These are phyloP conservation scores for Thymus quinquecostatus DNA, from an alignment of 257 asterid species.

Conservation along the genomic window DNA sequence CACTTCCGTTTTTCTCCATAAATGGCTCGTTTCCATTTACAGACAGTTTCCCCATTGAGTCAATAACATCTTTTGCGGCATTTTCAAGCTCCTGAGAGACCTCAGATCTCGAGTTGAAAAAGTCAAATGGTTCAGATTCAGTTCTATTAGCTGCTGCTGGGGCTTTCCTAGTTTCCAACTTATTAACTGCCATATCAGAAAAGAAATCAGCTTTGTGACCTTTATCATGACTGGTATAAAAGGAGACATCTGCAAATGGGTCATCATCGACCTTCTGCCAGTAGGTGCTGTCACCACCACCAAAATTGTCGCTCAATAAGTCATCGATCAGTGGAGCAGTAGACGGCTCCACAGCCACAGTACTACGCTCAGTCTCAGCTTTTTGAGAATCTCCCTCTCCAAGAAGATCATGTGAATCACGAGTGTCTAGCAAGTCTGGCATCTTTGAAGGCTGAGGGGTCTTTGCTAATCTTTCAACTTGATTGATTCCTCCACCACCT, in stretches of 20 bases:
- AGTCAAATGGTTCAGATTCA: slow-evolving; percentile 64
- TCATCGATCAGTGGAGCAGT: slow-evolving; percentile 69
- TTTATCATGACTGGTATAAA: slow-evolving; percentile 55
- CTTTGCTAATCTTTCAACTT: slow-evolving; percentile 42
- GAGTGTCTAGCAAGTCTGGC: slow-evolving; percentile 91
- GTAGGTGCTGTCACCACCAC: slow-evolving; percentile 39
- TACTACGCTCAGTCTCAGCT: slow-evolving; percentile 44
- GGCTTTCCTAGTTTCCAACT: slow-evolving; percentile 44
- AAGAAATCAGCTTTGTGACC: slow-evolving; percentile 62
- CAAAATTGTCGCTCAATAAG: slow-evolving; percentile 62
- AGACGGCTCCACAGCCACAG: slow-evolving; percentile 42
- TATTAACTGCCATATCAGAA: slow-evolving; percentile 62
- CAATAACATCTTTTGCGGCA: slow-evolving; percentile 48
- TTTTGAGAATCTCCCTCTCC: slow-evolving; percentile 49
- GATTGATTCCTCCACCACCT: slow-evolving; percentile 46
- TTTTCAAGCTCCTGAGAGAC: slow-evolving; percentile 42
- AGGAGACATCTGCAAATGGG: slow-evolving; percentile 96
- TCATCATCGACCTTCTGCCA: slow-evolving; percentile 68
- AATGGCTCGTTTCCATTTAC: slow-evolving; percentile 52
- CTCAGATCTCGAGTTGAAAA: slow-evolving; percentile 58
- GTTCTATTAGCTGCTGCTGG: slow-evolving; percentile 38
- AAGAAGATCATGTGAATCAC: slow-evolving; percentile 57
- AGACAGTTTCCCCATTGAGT: slow-evolving; percentile 65
- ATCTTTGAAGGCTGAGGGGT: slow-evolving; percentile 63
- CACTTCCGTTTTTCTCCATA: slow-evolving; percentile 45